Conservation (phyloP, 257 asterid species). For the Leonotis leonurus region DNA sequence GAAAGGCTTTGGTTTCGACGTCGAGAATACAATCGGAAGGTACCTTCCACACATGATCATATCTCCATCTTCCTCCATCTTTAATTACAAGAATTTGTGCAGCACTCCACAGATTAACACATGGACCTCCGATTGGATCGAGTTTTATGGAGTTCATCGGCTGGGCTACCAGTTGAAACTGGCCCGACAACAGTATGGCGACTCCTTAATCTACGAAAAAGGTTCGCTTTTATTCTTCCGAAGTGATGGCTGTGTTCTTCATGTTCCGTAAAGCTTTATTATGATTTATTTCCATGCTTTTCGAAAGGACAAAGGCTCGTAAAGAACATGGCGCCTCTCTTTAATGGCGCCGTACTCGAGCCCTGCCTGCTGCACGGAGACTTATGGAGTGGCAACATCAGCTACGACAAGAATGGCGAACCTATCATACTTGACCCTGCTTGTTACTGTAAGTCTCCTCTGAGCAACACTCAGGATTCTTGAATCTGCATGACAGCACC, state of each 20-base stretch:
- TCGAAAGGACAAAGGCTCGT: conserved; percentile 73
- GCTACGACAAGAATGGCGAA: conserved; percentile 72
- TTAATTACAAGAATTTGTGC: conserved; percentile 20
- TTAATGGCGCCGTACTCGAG: conserved; percentile 56
- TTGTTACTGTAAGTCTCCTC: conserved; percentile 65
- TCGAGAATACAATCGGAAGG: conserved; percentile 95
- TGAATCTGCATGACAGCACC: no score
- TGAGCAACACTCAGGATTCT: not conserved
- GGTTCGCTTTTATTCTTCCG: conserved; percentile 31
- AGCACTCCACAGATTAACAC: conserved; percentile 95
- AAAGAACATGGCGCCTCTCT: conserved; percentile 71
- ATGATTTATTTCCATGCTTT: not conserved
- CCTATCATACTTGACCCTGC: conserved; percentile 97
- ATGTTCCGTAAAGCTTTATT: not conserved
- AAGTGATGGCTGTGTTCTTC: not conserved
- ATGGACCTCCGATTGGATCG: conserved; percentile 83
- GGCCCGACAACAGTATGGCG: conserved; percentile 68
- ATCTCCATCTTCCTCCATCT: not conserved
- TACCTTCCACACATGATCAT: conserved; percentile 14
- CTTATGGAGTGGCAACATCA: conserved; percentile 94
- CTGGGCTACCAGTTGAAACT: conserved; percentile 82
- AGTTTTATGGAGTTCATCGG: conserved; percentile 81
- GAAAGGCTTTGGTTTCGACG: conserved; percentile 84
- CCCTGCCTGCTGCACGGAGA: conserved; percentile 96
- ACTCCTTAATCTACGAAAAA: conserved; percentile 73